These are phyloP conservation scores for Candida cerambycidarum DNA, from an alignment of 805 yeast species.

Conservation along the genomic window DNA sequence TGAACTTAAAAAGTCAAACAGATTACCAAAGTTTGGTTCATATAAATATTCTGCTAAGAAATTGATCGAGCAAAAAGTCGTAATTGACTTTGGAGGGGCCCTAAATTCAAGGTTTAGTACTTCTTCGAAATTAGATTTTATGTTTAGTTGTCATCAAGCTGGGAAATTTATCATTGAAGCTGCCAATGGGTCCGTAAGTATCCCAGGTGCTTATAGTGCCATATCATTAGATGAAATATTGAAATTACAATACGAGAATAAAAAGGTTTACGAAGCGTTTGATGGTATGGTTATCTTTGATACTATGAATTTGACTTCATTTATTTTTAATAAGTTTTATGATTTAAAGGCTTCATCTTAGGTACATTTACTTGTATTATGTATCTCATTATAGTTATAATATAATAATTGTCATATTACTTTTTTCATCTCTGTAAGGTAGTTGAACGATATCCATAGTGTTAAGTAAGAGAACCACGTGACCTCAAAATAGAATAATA, in stretches of 20 bases:
- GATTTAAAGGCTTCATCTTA: conserved; percentile 39
- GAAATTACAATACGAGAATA: conserved; percentile 70
- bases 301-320: conserved; percentile 63
- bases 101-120: conserved; percentile 38
- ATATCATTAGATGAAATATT: conserved; percentile 72
- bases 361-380: too few species aligned
- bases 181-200: conserved; percentile 67
- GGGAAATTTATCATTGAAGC: conserved; percentile 77
- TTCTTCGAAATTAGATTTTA: conserved; percentile 67
- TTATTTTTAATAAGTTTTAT: conserved; percentile 76
- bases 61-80: conserved; percentile 68
- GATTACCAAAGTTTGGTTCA: conserved; percentile 73
- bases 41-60: conserved; percentile 75
- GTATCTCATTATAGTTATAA: too few species aligned
- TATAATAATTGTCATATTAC: too few species aligned
- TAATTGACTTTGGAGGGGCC: conserved; percentile 59
- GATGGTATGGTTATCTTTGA: conserved; percentile 68
- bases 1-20: conserved; percentile 63
- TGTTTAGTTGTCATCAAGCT: conserved; percentile 71
- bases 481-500: too few species aligned
- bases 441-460: too few species aligned
- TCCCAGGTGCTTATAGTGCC: conserved; percentile 55
- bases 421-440: too few species aligned
- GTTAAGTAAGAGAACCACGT: too few species aligned
- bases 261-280: conserved; percentile 53